Percentiles rank a stretch among this genome's conserved stretches.
Conservation (phyloP, 768 basidiomycete species). For the Thelephora aurantiotincta region DNA sequence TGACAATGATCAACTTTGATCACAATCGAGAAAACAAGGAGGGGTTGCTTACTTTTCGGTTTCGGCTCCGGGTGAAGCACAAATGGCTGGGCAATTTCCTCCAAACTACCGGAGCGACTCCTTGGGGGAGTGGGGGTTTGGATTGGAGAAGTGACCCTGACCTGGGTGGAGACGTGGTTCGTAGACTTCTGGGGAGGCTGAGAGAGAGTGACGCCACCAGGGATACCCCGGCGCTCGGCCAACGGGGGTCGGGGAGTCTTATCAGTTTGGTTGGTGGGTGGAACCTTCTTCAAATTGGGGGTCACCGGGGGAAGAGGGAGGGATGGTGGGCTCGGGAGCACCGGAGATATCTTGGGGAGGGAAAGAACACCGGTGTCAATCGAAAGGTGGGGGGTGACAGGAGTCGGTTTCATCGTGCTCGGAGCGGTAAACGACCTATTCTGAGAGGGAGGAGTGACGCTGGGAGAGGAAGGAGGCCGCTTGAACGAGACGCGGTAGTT, state of each 20-base stretch:
- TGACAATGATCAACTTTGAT: neutral
- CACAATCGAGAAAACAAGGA: neutral
- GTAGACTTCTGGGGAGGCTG: too few species aligned
- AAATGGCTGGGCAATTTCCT: neutral
- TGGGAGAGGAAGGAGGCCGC: constrained; percentile 11
- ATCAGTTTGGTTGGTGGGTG: constrained; percentile 4
- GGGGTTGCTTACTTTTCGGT: neutral
- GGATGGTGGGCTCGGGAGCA: neutral
- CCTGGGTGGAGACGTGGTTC: neutral
- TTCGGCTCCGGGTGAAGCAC: neutral
- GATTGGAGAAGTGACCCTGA: neutral
- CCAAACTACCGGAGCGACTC: neutral
- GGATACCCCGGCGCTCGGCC: neutral
- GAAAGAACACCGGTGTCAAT: neutral
- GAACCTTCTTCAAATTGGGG: constrained; percentile 3
- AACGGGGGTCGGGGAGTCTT: neutral
- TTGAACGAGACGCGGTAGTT: constrained; percentile 74
- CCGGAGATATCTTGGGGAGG: neutral
- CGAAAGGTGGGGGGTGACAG: constrained; percentile 9
- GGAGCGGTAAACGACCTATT: constrained; percentile 19
- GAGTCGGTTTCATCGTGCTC: constrained; percentile 14
- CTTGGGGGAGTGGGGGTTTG: neutral
- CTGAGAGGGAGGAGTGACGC: constrained; percentile 11
- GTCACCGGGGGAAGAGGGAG: neutral
- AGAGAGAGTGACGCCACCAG: neutral